phyloP scores from a whole-genome alignment of 2,329 filamentous ascomycete species.

The Chaetothyriales sp. region DNA sequence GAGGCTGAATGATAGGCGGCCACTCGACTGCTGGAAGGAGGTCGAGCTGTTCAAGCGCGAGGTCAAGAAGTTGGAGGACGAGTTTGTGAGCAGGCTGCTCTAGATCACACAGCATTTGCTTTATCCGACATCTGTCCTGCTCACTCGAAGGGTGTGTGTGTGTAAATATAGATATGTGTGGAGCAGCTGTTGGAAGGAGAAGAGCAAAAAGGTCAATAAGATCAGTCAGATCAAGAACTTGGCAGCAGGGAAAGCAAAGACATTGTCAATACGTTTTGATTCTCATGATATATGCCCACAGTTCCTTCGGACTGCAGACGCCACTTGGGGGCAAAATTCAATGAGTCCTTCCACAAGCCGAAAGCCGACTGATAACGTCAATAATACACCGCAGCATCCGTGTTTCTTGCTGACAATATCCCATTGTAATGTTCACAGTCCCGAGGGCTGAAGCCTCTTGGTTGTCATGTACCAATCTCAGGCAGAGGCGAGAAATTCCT shows the following conservation, averaged over 20 bases:
- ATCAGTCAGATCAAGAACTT: no score
- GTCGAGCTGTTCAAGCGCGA: constrained; percentile 81
- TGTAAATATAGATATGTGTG: background rate
- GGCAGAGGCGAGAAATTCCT: background rate
- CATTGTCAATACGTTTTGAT: background rate
- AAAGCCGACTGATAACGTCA: background rate
- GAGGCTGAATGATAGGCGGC: constrained; percentile 67
- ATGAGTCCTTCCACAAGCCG: background rate
- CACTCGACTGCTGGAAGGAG: constrained; percentile 88
- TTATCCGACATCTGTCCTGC: background rate
- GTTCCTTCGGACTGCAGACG: background rate
- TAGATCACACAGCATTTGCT: constrained; percentile 5
- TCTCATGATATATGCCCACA: background rate
- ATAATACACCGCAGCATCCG: background rate
- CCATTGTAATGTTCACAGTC: background rate
- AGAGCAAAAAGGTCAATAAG: background rate
- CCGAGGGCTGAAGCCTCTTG: no score
- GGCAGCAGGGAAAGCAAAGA: background rate
- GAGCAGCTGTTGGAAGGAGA: background rate
- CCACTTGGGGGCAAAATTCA: background rate
- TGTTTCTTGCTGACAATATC: background rate
- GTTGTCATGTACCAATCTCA: no score
- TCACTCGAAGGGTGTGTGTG: background rate
- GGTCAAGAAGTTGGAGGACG: constrained; percentile 70
- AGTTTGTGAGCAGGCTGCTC: constrained; percentile 73